Conservation (phyloP, 371 early-diverging fungal genomes). For the Mortierella sp. region DNA sequence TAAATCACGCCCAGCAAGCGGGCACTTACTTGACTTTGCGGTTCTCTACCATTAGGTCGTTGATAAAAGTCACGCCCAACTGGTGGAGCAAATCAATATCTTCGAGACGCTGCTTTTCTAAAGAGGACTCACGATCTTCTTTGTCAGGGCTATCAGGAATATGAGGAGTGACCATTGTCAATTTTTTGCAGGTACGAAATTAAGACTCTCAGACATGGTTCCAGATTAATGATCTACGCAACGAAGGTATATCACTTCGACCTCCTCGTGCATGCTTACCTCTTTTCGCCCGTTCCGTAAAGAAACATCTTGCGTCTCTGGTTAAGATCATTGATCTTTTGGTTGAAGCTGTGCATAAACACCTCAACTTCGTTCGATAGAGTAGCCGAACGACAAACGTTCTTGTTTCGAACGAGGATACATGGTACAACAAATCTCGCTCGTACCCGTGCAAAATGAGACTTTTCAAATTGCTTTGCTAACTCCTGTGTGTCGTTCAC, state of each 20-base stretch:
- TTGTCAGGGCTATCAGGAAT: constrained; percentile 34
- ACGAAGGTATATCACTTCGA: too few species aligned
- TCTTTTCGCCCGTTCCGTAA: constrained; percentile 46
- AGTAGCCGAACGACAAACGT: constrained; percentile 47
- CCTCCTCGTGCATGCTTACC: constrained; percentile 17
- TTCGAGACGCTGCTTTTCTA: constrained; percentile 42
- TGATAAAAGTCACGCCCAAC: constrained; percentile 51
- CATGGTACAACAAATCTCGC: constrained; percentile 52
- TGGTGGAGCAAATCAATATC: constrained; percentile 48
- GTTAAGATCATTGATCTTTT: constrained; percentile 47
- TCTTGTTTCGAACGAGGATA: constrained; percentile 48
- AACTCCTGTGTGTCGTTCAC: constrained; percentile 50
- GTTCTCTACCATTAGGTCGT: constrained; percentile 53
- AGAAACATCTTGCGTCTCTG: constrained; percentile 49
- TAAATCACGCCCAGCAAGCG: too few species aligned
- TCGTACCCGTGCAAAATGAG: constrained; percentile 51
- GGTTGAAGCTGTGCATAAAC: constrained; percentile 48
- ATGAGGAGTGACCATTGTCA: background rate
- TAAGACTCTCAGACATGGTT: background rate
- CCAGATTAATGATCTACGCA: too few species aligned
- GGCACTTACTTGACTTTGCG: constrained; percentile 54
- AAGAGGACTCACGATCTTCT: constrained; percentile 49
- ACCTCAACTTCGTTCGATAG: constrained; percentile 50
- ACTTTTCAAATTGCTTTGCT: constrained; percentile 48
- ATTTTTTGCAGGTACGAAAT: background rate